Base-by-base conservation (phyloP, 129 eudicot genomes). In the Pulicaria dysenterica region DNA sequence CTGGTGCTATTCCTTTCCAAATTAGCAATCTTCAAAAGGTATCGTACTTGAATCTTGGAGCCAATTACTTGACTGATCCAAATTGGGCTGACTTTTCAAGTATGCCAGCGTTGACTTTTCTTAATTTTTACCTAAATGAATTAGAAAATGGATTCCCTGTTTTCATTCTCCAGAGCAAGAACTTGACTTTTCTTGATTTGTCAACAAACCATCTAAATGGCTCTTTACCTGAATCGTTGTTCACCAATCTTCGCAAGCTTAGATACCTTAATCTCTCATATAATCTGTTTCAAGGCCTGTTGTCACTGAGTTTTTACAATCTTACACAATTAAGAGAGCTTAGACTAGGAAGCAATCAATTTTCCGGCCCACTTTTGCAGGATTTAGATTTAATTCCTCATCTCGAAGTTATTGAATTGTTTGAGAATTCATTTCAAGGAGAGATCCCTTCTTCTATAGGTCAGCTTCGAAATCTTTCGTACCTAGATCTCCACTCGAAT, bases 131-230 rank as follows among this genome's bases (percentile, higher is more conserved):
- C 50, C 49, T 11, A 80, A 92, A 92, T 66, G 60, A 46, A 19
- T 70, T 92, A 59, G 58, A 57, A 3, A 78, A 67, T 14, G 91
- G 54, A 14, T 89, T 92, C 75, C 97, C 97, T 15, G 76, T 67
- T 50, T 92, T 89, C 63, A 48, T 92, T 65, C 68, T 61, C 47
- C n/a, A 51, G 12, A 86, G 86, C 74, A 70, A 39, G 64, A 87
- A 80, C 46, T 77, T 93, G 78, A 85, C 86, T 45, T 88, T 14
- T 56, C 91, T 90, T 53, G 98, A 94, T 72, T 81, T 94, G 91
- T 90, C 98, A 37, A 0, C 12, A n/a, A 90, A 94, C 76, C 14
- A 41, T 0, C 67, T 94, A 3, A 79, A 76, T 53, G 98, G 95
- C 51, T 74, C 73, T 10, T 66, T 87, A 73, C 98, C 98, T 43